Conservation (phyloP, 2,329 filamentous ascomycete species). For the Lomentospora prolificans region DNA sequence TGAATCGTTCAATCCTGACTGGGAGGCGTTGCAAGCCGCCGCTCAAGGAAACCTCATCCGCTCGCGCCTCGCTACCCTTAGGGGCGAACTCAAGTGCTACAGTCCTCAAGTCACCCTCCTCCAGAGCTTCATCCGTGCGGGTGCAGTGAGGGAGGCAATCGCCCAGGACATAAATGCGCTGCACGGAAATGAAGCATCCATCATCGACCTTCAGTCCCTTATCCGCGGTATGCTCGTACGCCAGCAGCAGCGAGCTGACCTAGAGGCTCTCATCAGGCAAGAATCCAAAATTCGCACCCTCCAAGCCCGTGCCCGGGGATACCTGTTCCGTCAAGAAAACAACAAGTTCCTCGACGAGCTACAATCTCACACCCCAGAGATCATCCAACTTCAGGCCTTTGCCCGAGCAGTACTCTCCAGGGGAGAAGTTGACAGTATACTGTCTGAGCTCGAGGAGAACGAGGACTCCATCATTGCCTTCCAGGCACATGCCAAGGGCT, state of each 20-base stretch:
- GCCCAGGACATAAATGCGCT: conserved; percentile 37
- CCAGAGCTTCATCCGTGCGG: conserved; percentile 44
- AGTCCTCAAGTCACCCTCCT: conserved; percentile 33
- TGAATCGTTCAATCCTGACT: conserved; percentile 36
- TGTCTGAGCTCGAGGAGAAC: conserved; percentile 71
- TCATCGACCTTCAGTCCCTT: conserved; percentile 46
- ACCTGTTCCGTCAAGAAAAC: conserved; percentile 50
- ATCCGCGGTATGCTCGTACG: conserved; percentile 54
- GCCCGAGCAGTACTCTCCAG: conserved; percentile 72
- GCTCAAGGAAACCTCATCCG: conserved; percentile 39
- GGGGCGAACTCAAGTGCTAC: conserved; percentile 37
- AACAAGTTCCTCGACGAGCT: conserved; percentile 59
- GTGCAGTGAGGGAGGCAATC: conserved; percentile 41
- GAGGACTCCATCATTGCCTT: conserved; percentile 68
- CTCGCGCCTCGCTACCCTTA: conserved; percentile 31
- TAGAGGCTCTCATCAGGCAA: conserved; percentile 47
- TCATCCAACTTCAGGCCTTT: conserved; percentile 64
- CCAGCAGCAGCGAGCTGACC: conserved; percentile 35
- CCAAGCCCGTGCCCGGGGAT: conserved; percentile 60
- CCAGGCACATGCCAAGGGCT: conserved; percentile 65
- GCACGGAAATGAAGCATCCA: conserved; percentile 31
- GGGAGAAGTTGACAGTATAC: conserved; percentile 59
- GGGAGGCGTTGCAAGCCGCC: conserved; percentile 33
- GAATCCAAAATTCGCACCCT: conserved; percentile 47
- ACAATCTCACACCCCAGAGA: conserved; percentile 54